Evolutionary conservation across 2,329 filamentous ascomycete genomes (phyloP), one percentile per base, ranked within the genome.

Genomic region (Claviceps fusiformis): DNA sequence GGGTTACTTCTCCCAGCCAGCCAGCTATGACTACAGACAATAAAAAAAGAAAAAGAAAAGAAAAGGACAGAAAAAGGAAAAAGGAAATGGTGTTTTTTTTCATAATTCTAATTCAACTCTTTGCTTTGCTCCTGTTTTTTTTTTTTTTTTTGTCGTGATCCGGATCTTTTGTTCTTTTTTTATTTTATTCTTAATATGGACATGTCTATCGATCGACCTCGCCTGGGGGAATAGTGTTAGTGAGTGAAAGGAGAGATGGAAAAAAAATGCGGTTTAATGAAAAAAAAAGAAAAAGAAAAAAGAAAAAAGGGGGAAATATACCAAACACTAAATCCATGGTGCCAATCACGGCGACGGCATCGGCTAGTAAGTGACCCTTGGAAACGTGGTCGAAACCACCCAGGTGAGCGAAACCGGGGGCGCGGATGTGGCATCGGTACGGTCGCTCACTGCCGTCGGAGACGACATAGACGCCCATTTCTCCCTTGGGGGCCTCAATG

Each of bases 401-500:
- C 71, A 98, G 74, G 74, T 98, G 95, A 60, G 93, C 93, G 67
- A 98, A 98, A 59, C 93, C 93, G 56, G 93, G 93, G 43, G 95
- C 92, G 64, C 93, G 85, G 65, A 98, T 96, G 77, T 96, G 95
- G 75, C 93, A 96, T 67, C 95, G 82, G 77, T 98, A 98, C 50
- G 93, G 93, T 67, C 93, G 80, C 80, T 98, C 93, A 69, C 85
- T 93, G 60, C 93, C 93, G 68, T 98, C 93, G 68, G 88, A 95
- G 66, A 98, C 93, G 53, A 98, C 75, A 70, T 87, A 98, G 48
- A 98, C 93, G 70, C 87, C 93, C 93, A 98, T 98, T 77, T 98
- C 93, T 65, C 93, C 93, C 85, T 98, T 98, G 58, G 93, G 93
- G n/a, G 95, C 93, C 78, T 98, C 93, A 61, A 98, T 98, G 59